Evolutionary conservation across 2,329 filamentous ascomycete genomes (phyloP), one percentile per base, ranked within the genome.

Genomic region (Penicillium psychrosexuale): DNA sequence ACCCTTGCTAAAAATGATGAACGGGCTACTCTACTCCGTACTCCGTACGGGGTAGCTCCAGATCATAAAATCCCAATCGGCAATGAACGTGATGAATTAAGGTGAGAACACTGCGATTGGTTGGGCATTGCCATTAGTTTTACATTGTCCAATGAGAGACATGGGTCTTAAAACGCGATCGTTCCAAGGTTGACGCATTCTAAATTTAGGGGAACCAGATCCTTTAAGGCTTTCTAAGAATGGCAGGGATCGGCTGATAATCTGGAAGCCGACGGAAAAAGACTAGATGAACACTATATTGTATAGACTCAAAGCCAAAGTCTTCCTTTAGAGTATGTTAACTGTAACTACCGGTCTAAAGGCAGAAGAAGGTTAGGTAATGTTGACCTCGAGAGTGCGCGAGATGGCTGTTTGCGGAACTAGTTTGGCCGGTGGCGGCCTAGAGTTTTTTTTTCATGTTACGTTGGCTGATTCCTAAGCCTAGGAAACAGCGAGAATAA

Each of bases 161-260:
- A 39, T 11, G 19, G 19, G 38, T 9, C 17, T 31, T 6, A 43
- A 36, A 34, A 34, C 11, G 45, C 28, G 34, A 36, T 43, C 15
- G n/a, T 12, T 24, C 22, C 22, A 24, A 24, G 22, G 22, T 24
- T 2, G 19, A 13, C 22, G 30, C 30, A 34, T 52, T 52, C 42
- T 52, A 52, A 47, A 31, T 47, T 47, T 52, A 47, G 49, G 4
- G 11, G 28, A 33, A 30, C 27, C 49, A n/a, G 49, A 52, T 52
- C 49, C 13, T 51, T 28, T 17, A 5, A 27, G 0, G n/a, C 1
- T 12, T 42, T 33, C 27, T 8, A 33, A 51, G 46, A 31, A 24
- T 3, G 34, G 42, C 3, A 39, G 27, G 17, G 49, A 52, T 51
- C 24, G 1, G 5, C 33, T 4, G n/a, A 31, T 3, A 37, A 46